These are phyloP conservation scores for Candida oleophila DNA, from an alignment of 805 yeast species.

Conservation along the genomic window DNA sequence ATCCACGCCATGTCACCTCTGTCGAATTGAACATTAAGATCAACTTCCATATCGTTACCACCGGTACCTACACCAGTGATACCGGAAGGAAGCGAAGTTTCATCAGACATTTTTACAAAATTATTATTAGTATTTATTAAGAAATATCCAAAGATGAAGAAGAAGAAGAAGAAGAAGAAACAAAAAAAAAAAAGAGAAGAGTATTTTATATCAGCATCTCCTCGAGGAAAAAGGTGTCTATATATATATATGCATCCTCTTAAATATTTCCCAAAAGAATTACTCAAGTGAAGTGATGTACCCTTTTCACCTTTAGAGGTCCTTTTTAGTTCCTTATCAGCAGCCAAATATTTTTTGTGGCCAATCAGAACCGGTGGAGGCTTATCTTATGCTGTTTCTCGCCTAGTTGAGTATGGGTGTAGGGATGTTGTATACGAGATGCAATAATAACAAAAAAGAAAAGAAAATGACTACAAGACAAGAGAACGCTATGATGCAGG, in stretches of 20 bases:
- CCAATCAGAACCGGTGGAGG: background rate
- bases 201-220: too few relatives aligned
- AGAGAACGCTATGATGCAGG: background rate
- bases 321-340: background rate
- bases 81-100: constrained; percentile 28
- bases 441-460: background rate
- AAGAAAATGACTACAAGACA: background rate
- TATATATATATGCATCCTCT: background rate
- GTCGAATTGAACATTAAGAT: constrained; percentile 70
- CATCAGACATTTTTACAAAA: constrained; percentile 9
- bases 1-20: constrained; percentile 85
- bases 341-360: background rate
- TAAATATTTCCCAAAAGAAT: background rate
- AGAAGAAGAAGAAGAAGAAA: background rate
- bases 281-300: background rate
- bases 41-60: constrained; percentile 72
- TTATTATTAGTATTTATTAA: background rate
- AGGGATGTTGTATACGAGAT: background rate
- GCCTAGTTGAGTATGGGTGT: background rate
- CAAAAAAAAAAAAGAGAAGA: background rate
- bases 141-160: background rate
- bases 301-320: background rate
- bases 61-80: constrained; percentile 69
- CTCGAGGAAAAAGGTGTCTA: background rate
- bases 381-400: background rate